Conservation (phyloP, 2,329 filamentous ascomycete species). For the Pseudophaeomoniella oleicola region DNA sequence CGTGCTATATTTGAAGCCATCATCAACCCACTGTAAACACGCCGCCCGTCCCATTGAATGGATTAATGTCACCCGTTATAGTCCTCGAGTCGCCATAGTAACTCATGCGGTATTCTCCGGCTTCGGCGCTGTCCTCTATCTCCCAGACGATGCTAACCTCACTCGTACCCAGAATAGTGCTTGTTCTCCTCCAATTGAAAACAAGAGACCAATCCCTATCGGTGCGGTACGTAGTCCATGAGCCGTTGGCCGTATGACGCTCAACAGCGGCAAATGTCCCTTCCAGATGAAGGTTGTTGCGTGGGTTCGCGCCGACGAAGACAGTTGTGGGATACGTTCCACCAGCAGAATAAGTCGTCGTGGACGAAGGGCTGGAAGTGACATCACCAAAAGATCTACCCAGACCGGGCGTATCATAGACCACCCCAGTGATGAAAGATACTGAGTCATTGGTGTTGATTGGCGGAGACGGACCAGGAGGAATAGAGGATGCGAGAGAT, state of each 20-base stretch:
- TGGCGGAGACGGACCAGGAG: slow-evolving; percentile 50
- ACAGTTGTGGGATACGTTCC: slow-evolving; percentile 50
- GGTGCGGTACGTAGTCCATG: slow-evolving; percentile 53
- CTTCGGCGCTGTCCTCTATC: slow-evolving; percentile 37
- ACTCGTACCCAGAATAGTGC: slow-evolving; percentile 55
- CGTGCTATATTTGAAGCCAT: no score
- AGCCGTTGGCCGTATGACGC: slow-evolving; percentile 29
- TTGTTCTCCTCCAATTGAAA: slow-evolving; percentile 64
- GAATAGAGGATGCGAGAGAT: slow-evolving; percentile 27
- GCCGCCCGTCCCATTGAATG: slow-evolving; percentile 55
- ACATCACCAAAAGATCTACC: slow-evolving; percentile 60
- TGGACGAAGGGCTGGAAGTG: slow-evolving; percentile 32
- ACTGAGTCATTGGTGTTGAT: slow-evolving; percentile 65
- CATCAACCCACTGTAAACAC: slow-evolving; percentile 19
- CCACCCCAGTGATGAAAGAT: slow-evolving; percentile 66
- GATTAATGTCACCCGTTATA: slow-evolving; percentile 42
- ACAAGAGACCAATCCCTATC: slow-evolving; percentile 76
- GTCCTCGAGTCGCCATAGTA: slow-evolving; percentile 78
- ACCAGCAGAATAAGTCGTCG: slow-evolving; percentile 34
- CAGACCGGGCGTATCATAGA: slow-evolving; percentile 53
- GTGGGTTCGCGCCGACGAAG: slow-evolving; percentile 78
- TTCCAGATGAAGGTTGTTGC: slow-evolving; percentile 72
- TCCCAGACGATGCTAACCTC: slow-evolving; percentile 73
- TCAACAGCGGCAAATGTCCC: slow-evolving; percentile 68
- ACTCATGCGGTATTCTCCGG: slow-evolving; percentile 59